Conservation (phyloP, 2,329 filamentous ascomycete species). For the Emergomyces orientalis region DNA sequence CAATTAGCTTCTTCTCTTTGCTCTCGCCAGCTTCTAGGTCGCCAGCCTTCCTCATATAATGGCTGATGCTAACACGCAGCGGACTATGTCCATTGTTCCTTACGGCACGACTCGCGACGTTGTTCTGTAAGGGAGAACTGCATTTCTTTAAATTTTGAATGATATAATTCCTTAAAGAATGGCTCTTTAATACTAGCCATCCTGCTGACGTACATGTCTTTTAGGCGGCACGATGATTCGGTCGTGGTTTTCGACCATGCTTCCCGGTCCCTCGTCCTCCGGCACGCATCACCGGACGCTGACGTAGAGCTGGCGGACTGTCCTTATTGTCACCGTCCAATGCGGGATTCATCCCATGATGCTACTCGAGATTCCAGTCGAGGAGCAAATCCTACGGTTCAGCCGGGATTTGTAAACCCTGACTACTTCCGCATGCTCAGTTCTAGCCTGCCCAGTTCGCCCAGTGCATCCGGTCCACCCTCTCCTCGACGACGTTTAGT, state of each 20-base stretch:
- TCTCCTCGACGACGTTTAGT: slow-evolving; percentile 42
- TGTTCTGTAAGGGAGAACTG: slow-evolving; percentile 32
- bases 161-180: background rate
- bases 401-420: slow-evolving; percentile 70
- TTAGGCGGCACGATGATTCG: slow-evolving; percentile 81
- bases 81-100: slow-evolving; percentile 35
- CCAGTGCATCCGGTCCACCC: slow-evolving; percentile 26
- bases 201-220: slow-evolving; percentile 13
- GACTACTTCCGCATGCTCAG: slow-evolving; percentile 93
- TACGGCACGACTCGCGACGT: slow-evolving; percentile 36
- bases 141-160: slow-evolving; percentile 6
- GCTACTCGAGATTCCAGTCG: slow-evolving; percentile 26
- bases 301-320: slow-evolving; percentile 59
- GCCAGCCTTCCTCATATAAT: slow-evolving; percentile 10
- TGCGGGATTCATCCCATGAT: slow-evolving; percentile 41
- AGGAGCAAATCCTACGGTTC: slow-evolving; percentile 23
- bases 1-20: background rate
- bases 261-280: slow-evolving; percentile 76
- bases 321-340: slow-evolving; percentile 79
- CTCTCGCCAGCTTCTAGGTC: slow-evolving; percentile 3
- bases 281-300: slow-evolving; percentile 44
- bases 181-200: background rate
- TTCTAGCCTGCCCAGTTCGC: slow-evolving; percentile 39
- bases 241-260: slow-evolving; percentile 83
- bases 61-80: slow-evolving; percentile 13